Conservation (phyloP, 306 rosid species). For the Cicer arietinum region DNA sequence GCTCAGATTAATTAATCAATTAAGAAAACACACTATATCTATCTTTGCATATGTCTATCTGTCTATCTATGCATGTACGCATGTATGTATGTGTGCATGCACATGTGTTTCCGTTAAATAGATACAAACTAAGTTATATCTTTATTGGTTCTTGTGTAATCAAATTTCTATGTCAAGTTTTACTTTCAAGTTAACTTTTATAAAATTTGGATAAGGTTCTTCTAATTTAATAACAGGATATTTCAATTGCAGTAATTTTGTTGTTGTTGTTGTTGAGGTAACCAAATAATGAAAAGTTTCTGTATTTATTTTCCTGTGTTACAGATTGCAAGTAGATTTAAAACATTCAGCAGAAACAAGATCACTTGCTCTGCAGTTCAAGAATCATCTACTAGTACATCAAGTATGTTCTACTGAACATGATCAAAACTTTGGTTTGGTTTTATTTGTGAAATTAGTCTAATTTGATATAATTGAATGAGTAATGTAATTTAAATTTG, state of each 20-base stretch:
- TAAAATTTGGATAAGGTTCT: background rate
- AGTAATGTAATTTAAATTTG: background rate
- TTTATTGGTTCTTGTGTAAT: background rate
- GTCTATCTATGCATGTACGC: background rate
- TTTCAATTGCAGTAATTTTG: slow-evolving; percentile 3
- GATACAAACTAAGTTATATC: background rate
- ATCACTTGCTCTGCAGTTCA: slow-evolving; percentile 80
- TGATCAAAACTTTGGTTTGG: background rate
- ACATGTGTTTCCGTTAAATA: background rate
- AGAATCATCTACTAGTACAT: slow-evolving; percentile 76
- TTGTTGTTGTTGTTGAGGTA: background rate
- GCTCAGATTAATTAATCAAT: slow-evolving; percentile 1
- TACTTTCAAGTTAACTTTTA: background rate
- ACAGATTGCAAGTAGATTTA: slow-evolving; percentile 55
- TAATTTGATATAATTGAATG: slow-evolving; percentile 3
- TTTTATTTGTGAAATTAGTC: slow-evolving; percentile 3
- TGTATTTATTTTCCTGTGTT: slow-evolving; percentile 36
- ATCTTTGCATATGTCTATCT: background rate
- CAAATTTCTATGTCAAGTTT: no score
- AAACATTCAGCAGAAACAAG: slow-evolving; percentile 48
- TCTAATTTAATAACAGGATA: slow-evolving; percentile 11
- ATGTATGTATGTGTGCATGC: background rate
- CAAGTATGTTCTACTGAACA: slow-evolving; percentile 54
- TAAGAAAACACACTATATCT: background rate
- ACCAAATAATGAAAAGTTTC: slow-evolving; percentile 6